These are phyloP conservation scores for Eragrostis nindensis DNA, from an alignment of 176 grass and related monocot species.

Conservation along the genomic window DNA sequence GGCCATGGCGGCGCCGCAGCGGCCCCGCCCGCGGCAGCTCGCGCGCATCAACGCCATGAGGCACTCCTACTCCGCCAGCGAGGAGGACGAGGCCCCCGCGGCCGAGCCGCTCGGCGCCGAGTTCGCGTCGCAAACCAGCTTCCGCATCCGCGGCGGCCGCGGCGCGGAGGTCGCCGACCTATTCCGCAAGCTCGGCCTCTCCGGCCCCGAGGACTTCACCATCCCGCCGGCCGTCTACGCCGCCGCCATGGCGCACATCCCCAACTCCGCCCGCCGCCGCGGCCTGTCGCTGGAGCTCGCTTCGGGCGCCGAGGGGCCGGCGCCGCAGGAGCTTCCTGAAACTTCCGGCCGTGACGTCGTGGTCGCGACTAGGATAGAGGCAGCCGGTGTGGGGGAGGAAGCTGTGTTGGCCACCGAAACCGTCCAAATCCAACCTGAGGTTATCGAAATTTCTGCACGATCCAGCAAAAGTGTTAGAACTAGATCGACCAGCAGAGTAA, in stretches of 20 bases:
- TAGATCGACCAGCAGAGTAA: constrained; percentile 15
- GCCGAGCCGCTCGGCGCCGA: constrained; percentile 10
- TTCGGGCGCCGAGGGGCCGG: not conserved
- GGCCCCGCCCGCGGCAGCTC: constrained; percentile 45
- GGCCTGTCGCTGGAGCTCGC: constrained; percentile 18
- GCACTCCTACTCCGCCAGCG: constrained; percentile 41
- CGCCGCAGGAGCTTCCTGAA: not conserved
- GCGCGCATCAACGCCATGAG: constrained; percentile 68
- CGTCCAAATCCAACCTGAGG: not conserved
- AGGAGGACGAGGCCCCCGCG: no score
- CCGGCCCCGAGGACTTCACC: constrained; percentile 82
- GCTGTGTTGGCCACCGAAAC: not conserved
- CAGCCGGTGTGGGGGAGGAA: not conserved
- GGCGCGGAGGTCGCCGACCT: constrained; percentile 61
- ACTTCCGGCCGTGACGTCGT: not conserved
- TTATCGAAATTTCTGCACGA: not conserved
- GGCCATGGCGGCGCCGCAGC: constrained; percentile 49
- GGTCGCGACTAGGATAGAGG: constrained; percentile 10
- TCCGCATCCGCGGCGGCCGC: constrained; percentile 66
- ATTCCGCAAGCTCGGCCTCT: constrained; percentile 68
- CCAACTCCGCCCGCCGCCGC: constrained; percentile 27
- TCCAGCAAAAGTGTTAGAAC: not conserved
- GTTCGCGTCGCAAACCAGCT: constrained; percentile 64
- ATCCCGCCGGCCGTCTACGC: constrained; percentile 73
- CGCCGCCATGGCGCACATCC: constrained; percentile 47